Percentiles rank a stretch among this genome's conserved stretches.
phyloP scores from a whole-genome alignment of 345 rosid genomes.

The Passiflora organensis region DNA sequence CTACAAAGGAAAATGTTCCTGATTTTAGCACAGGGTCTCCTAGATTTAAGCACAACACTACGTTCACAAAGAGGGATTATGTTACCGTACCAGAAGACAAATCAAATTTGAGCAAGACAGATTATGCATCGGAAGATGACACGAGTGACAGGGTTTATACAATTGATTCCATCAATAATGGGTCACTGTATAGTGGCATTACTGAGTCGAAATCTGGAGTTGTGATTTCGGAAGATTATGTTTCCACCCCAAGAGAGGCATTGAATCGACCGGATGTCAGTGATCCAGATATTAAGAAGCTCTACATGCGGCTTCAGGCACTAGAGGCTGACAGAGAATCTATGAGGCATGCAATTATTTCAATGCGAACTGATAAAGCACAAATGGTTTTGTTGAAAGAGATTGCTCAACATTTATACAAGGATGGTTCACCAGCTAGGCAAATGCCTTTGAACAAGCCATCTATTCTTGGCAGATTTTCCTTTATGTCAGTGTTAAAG shows the following conservation, averaged over 20 bases:
- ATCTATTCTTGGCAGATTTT: conserved; percentile 35
- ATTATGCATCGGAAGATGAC: conserved; percentile 62
- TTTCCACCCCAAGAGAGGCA: conserved; percentile 41
- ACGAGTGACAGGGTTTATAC: conserved; percentile 82
- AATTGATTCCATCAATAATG: conserved; percentile 68
- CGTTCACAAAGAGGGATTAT: conserved; percentile 48
- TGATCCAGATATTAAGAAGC: conserved; percentile 81
- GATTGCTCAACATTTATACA: conserved; percentile 88
- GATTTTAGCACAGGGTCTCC: conserved; percentile 50
- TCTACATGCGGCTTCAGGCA: conserved; percentile 83
- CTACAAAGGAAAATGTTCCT: conserved; percentile 39
- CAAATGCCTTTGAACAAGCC: conserved; percentile 42
- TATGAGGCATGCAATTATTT: conserved; percentile 80
- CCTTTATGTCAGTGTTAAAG: conserved; percentile 67
- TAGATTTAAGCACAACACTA: conserved; percentile 27
- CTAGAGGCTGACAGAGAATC: conserved; percentile 98
- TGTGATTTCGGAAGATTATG: conserved; percentile 40
- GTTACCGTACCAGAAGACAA: conserved; percentile 35
- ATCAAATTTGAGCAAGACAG: conserved; percentile 35
- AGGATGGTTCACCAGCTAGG: conserved; percentile 62
- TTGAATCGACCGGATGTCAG: conserved; percentile 40
- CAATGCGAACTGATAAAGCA: conserved; percentile 91
- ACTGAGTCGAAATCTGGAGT: conserved; percentile 40
- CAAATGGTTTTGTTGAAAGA: conserved; percentile 81
- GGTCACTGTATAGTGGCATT: conserved; percentile 28